Evolutionary conservation across 768 basidiomycete genomes (phyloP), one percentile per base, ranked within the genome.

Genomic region (Steccherinum ochraceum): DNA sequence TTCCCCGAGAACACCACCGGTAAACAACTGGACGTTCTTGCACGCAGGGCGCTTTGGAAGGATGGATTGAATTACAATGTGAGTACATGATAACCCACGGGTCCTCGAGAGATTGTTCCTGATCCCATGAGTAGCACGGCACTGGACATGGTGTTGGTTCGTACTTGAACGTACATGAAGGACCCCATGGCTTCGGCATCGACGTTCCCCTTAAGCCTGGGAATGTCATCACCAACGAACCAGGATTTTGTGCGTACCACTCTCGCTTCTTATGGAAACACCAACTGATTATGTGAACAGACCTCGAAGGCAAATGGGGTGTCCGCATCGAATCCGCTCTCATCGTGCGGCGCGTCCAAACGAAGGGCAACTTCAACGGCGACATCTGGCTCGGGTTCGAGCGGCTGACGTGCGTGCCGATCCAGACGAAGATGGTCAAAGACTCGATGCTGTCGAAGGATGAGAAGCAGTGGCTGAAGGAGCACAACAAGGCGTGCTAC

Each of bases 1-100:
- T 99, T 95, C 72, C 96, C 95, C 18, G 82, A 86, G 66, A 92
- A 91, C 3, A 94, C 91, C 3, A 82, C 86, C 2, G 93, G 94
- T 1, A 71, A 73, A 39, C 83, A 88, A 66, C 70, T 96, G 41
- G 91, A 94, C 64, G 90, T 92, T 47, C 75, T 96, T 24, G 93
- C 93, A n/a, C 81, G 91, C 47, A 88, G 80, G 56, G 86, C 89
- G 20, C 69, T 95, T 21, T 94, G 90, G 88, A 82, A 83, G 60
- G 90, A 91, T 55, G 89, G 89, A 2, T 62, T 89, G 61, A 89
- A 89, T 62, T 91, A 91, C 60, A 70, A 78, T 64, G 86, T 88
- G 60, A 40, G 82, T 68, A n/a, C n/a, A n/a, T n/a, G n/a, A n/a
- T n/a, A n/a, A n/a, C n/a, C n/a, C n/a, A n/a, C n/a, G n/a, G n/a